Percentiles rank a stretch among this genome's conserved stretches.
phyloP scores from a whole-genome alignment of 2,329 filamentous ascomycete genomes.

The Scedosporium minutisporum region DNA sequence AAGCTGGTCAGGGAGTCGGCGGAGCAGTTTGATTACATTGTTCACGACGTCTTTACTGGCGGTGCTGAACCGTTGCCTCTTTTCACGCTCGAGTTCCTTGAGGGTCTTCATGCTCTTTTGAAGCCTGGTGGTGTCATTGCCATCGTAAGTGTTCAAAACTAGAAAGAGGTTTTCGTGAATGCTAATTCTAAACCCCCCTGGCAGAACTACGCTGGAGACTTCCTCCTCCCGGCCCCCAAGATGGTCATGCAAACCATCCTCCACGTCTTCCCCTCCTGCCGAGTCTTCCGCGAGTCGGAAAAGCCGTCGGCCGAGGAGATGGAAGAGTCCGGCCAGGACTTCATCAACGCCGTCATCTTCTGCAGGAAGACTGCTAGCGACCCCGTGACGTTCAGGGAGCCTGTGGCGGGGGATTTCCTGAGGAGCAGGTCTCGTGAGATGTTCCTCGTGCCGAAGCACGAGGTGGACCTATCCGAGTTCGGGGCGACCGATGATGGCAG shows the following conservation, averaged over 20 bases:
- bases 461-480: constrained; percentile 49
- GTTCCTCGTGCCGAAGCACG: constrained; percentile 63
- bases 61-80: constrained; percentile 82
- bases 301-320: constrained; percentile 31
- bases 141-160: constrained; percentile 60
- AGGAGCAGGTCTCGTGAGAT: constrained; percentile 59
- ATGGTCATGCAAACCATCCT: constrained; percentile 76
- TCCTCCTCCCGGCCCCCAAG: constrained; percentile 64
- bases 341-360: constrained; percentile 95
- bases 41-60: constrained; percentile 96
- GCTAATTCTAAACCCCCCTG: not conserved
- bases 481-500: constrained; percentile 32
- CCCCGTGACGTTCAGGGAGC: constrained; percentile 55
- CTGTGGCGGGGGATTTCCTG: constrained; percentile 57
- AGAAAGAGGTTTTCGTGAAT: too few species aligned
- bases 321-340: constrained; percentile 50
- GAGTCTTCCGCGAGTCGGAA: constrained; percentile 75
- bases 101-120: constrained; percentile 59
- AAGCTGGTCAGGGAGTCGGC: constrained; percentile 30
- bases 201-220: constrained; percentile 90
- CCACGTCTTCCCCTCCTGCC: constrained; percentile 77
- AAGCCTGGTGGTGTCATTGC: constrained; percentile 74
- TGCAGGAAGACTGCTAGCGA: constrained; percentile 55
- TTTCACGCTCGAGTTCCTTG: constrained; percentile 79
- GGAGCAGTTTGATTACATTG: constrained; percentile 73